phyloP scores from a whole-genome alignment of 129 eudicot genomes.

The Artemisia tridentata region DNA sequence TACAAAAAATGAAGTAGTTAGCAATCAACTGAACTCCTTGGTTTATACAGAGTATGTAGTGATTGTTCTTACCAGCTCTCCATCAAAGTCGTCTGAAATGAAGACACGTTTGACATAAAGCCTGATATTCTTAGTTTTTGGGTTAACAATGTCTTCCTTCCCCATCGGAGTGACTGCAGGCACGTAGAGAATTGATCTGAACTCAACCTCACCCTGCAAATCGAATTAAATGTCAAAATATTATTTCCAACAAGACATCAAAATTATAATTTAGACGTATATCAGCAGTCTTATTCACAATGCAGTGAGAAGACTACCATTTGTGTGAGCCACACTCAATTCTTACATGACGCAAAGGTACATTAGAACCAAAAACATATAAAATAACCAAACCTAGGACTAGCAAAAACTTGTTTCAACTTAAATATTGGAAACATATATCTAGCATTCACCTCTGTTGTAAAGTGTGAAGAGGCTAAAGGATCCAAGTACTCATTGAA shows the following conservation, averaged over 20 bases:
- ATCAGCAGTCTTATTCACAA: not conserved
- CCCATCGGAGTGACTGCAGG: slow-evolving; percentile 76
- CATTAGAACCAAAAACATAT: not conserved
- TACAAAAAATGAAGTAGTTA: slow-evolving; percentile 1
- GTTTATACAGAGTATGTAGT: not conserved
- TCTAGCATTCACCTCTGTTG: slow-evolving; percentile 75
- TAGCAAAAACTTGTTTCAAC: not conserved
- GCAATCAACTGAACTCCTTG: slow-evolving; percentile 3
- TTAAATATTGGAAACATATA: not conserved
- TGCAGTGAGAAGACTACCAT: no score
- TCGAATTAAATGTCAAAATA: not conserved
- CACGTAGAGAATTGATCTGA: slow-evolving; percentile 83
- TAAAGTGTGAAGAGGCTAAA: slow-evolving; percentile 93
- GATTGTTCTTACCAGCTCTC: slow-evolving; percentile 67
- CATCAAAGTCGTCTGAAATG: slow-evolving; percentile 96
- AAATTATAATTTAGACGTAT: not conserved
- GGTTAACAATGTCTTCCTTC: slow-evolving; percentile 72
- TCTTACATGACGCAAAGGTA: no score
- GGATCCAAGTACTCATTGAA: slow-evolving; percentile 89
- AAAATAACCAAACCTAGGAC: not conserved
- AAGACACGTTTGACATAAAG: slow-evolving; percentile 92
- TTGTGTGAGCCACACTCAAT: no score
- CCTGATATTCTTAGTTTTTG: slow-evolving; percentile 90
- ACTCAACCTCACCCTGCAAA: slow-evolving; percentile 94
- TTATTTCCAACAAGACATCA: not conserved